A percentile compares a stretch with the other conserved stretches of the same genome.
phyloP scores from a whole-genome alignment of 2,329 filamentous ascomycete species.

The Penicillium sp. region DNA sequence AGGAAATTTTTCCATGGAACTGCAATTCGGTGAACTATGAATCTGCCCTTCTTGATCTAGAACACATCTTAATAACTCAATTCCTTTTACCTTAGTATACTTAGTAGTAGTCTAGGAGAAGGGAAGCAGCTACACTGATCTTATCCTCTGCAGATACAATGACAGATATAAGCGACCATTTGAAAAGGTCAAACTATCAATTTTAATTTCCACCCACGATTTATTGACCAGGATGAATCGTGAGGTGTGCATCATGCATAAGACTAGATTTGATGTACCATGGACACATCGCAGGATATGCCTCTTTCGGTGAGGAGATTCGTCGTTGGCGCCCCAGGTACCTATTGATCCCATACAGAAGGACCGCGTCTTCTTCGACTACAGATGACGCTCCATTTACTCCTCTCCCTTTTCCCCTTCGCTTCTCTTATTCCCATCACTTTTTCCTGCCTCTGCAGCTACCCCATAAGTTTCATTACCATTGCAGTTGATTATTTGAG shows the following conservation, averaged over 20 bases:
- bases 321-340: neutral
- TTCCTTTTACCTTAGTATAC: no score
- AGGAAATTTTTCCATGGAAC: neutral
- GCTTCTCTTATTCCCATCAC: neutral
- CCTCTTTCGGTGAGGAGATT: neutral
- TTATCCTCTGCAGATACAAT: no score
- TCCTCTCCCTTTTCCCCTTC: neutral
- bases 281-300: neutral
- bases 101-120: no score
- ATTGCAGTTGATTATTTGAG: neutral
- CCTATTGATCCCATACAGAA: neutral
- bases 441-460: neutral
- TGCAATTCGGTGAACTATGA: neutral
- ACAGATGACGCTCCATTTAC: neutral
- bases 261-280: neutral
- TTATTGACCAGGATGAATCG: no score
- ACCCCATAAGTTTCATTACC: neutral
- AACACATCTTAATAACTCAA: neutral
- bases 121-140: no score
- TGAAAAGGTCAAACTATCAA: no score
- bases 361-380: neutral
- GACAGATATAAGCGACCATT: no score
- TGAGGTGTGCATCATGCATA: no score
- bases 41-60: neutral
- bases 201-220: no score